A percentile compares a stretch with the other conserved stretches of the same genome.
These are phyloP conservation scores for Ochromonas danica DNA, from an alignment of 108 stramenopile species.

Conservation along the genomic window DNA sequence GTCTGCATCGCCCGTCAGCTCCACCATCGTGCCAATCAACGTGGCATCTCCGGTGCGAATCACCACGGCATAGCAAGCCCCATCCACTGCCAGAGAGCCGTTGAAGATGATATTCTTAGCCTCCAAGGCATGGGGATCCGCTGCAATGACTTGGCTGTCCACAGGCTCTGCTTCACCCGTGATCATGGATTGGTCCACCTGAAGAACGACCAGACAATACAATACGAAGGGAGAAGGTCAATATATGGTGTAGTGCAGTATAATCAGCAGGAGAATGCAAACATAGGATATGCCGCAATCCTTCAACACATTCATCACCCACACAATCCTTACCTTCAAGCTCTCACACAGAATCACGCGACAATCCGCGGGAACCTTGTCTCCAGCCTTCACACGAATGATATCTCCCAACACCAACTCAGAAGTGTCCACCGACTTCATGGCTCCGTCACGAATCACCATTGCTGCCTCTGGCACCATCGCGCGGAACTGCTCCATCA, in stretches of 20 bases:
- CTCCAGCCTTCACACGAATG: background rate
- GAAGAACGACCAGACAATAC: background rate
- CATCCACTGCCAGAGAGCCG: conserved; percentile 61
- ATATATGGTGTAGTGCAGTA: background rate
- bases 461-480: conserved; percentile 41
- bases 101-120: conserved; percentile 65
- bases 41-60: conserved; percentile 62
- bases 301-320: too few species aligned
- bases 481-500: conserved; percentile 54
- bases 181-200: background rate
- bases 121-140: conserved; percentile 46
- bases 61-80: conserved; percentile 53
- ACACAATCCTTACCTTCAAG: conserved; percentile 20
- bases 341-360: background rate
- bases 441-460: conserved; percentile 52
- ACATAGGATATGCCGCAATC: too few species aligned
- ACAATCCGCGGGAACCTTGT: background rate
- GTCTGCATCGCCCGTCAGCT: background rate
- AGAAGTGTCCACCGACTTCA: conserved; percentile 27
- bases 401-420: conserved; percentile 6
- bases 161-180: conserved; percentile 11
- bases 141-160: conserved; percentile 51
- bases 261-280: background rate
- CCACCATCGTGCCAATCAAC: conserved; percentile 26
- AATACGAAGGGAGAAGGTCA: background rate